These are phyloP conservation scores for Ziziphus jujuba DNA, from an alignment of 306 rosid species.

Conservation along the genomic window DNA sequence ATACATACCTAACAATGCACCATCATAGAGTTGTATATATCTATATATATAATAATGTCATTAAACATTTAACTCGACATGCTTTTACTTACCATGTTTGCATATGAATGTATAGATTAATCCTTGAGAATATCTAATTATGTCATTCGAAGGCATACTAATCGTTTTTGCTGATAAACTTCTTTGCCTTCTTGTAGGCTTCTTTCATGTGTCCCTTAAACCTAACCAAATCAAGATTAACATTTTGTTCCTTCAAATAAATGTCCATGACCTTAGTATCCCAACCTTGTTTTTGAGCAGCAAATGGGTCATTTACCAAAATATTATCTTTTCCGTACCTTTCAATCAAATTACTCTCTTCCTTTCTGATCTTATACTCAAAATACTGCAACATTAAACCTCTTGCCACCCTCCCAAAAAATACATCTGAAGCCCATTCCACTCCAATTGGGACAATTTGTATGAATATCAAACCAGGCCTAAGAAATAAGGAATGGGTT, in stretches of 20 bases:
- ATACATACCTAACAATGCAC: no score
- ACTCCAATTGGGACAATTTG: no score
- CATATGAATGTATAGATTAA: no score
- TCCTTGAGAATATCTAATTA: no score
- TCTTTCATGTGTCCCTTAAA: constrained; percentile 20
- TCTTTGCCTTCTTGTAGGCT: constrained; percentile 27
- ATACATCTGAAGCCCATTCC: constrained; percentile 31
- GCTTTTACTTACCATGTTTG: no score
- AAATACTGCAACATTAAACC: constrained; percentile 33
- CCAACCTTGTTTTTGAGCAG: constrained; percentile 16
- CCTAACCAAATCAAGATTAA: constrained; percentile 38
- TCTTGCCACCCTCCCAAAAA: constrained; percentile 20
- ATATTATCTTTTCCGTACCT: constrained; percentile 28
- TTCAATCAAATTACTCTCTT: constrained; percentile 38
- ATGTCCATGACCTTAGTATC: constrained; percentile 25
- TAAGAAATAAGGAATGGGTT: constrained; percentile 35
- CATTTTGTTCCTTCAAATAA: constrained; percentile 43
- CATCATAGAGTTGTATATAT: no score
- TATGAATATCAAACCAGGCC: constrained; percentile 30
- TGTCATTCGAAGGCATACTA: no score
- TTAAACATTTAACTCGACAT: no score
- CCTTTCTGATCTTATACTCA: constrained; percentile 39
- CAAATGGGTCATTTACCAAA: constrained; percentile 26
- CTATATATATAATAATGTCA: no score
- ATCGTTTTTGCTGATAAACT: no score